Evolutionary conservation across 306 rosid genomes (phyloP), one percentile per base, ranked within the genome.

Genomic region (Arachis hypogaea): DNA sequence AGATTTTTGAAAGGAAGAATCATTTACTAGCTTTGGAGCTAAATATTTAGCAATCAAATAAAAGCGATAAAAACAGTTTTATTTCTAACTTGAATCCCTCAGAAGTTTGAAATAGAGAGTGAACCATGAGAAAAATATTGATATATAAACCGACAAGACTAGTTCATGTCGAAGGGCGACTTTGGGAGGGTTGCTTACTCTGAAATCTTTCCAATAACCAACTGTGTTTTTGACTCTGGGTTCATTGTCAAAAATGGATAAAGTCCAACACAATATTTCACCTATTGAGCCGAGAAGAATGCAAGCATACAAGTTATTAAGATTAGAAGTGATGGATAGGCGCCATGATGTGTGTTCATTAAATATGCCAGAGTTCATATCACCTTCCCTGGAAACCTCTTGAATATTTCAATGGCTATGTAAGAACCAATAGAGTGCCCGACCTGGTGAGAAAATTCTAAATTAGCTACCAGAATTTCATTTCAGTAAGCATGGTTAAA

Each of bases 341-440:
- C 50, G 69, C 58, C 71, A 75, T 60, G 59, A 59, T 74, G 62
- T 12, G 16, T 46, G 64, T 41, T 22, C 28, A 30, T 12, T 40
- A 67, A 49, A 44, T 36, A 74, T 58, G 72, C 60, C 60, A 76
- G 63, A 61, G 69, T 30, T 75, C 49, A 77, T 50, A 74, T 71
- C 64, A 94, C 98, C 98, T 83, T 86, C 38, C 85, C 87, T 59
- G 72, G 82, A 73, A 69, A 71, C 82, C 87, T 82, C 77, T 70
- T 90, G 49, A 84, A 80, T 78, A 81, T 62, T 76, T 94, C 96
- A 50, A 88, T 14, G 50, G 87, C 73, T 57, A 92, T 89, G 76
- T 88, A 84, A 46, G 98, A 81, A 73, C 98, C 97, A 77, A 94
- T 84, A 69, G 98, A 94, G 80, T 91, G 98, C 14, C 98, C 98